These are phyloP conservation scores for Rhodotorula sp. DNA, from an alignment of 1,284 basidiomycete genomes.

Conservation along the genomic window DNA sequence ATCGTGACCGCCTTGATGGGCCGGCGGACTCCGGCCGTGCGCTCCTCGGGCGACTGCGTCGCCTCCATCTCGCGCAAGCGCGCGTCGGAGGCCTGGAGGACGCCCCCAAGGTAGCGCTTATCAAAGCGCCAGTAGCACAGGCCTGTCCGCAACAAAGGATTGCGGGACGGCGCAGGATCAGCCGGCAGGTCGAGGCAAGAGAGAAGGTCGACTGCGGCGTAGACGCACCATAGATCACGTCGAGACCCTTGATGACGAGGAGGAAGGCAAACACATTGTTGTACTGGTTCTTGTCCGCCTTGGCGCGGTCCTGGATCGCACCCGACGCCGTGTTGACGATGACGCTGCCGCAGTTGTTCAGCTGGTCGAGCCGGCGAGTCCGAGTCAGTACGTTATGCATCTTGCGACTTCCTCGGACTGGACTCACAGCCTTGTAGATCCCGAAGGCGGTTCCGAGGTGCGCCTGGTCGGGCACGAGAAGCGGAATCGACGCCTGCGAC, in stretches of 20 bases:
- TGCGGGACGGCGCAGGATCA: not conserved
- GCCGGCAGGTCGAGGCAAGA: not conserved
- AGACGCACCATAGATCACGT: constrained; percentile 48
- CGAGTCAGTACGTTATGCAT: constrained; percentile 9
- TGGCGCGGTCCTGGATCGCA: constrained; percentile 52
- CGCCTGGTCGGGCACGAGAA: constrained; percentile 51
- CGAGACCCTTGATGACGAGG: constrained; percentile 53
- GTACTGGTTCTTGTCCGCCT: constrained; percentile 47
- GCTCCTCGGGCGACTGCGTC: constrained; percentile 27
- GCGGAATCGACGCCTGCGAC: constrained; percentile 50
- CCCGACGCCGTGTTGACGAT: constrained; percentile 53
- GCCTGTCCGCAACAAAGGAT: not conserved
- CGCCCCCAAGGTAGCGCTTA: constrained; percentile 37
- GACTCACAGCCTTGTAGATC: constrained; percentile 51
- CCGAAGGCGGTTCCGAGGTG: constrained; percentile 55
- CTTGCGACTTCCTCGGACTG: no score
- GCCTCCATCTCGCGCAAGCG: constrained; percentile 41
- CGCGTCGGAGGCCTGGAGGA: constrained; percentile 49
- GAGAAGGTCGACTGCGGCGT: no score
- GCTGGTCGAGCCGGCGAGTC: not conserved
- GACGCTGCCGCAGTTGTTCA: constrained; percentile 48
- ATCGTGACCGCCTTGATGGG: constrained; percentile 38
- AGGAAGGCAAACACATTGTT: constrained; percentile 52
- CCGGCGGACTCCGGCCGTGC: constrained; percentile 20
- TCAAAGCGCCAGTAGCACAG: constrained; percentile 49